Percentiles rank a stretch among this genome's conserved stretches.
Evolutionary conservation across 2,329 filamentous ascomycete genomes (phyloP).

Genomic region (Thelonectria olida): DNA sequence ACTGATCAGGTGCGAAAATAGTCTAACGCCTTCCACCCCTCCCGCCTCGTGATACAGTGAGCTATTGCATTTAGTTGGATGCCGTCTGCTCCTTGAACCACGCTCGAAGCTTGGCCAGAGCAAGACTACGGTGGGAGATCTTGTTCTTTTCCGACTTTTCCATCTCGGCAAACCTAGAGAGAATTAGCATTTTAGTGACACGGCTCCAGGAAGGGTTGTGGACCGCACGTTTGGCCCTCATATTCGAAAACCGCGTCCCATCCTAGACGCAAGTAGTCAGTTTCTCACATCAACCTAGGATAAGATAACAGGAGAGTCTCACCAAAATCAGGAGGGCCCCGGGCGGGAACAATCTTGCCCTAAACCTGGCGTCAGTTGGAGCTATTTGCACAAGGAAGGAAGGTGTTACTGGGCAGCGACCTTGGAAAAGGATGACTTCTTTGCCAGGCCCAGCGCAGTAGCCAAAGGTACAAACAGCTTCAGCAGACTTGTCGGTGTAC

Average conservation of each 20-base stretch:
- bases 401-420: slow-evolving; percentile 74
- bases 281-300: not conserved
- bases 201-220: not conserved
- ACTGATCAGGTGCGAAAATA: not conserved
- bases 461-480: slow-evolving; percentile 95
- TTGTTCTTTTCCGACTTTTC: slow-evolving; percentile 86
- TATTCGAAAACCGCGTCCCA: slow-evolving; percentile 99
- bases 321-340: slow-evolving; percentile 87
- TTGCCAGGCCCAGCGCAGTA: slow-evolving; percentile 87
- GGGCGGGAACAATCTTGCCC: slow-evolving; percentile 83
- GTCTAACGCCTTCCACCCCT: slow-evolving; percentile 7
- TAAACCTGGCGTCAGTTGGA: slow-evolving; percentile 33
- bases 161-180: slow-evolving; percentile 86
- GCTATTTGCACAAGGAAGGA: not conserved
- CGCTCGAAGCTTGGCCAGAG: slow-evolving; percentile 83
- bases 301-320: slow-evolving; percentile 43
- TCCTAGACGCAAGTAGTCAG: slow-evolving; percentile 59
- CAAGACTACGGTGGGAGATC: slow-evolving; percentile 89
- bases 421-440: slow-evolving; percentile 90
- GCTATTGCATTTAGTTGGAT: not conserved
- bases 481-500: slow-evolving; percentile 89
- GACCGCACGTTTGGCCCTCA: slow-evolving; percentile 78
- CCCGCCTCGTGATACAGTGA: not conserved
- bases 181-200: slow-evolving; percentile 19
- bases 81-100: slow-evolving; percentile 71